phyloP scores from a whole-genome alignment of 106 monocot species.

The Apostasia ramifera region DNA sequence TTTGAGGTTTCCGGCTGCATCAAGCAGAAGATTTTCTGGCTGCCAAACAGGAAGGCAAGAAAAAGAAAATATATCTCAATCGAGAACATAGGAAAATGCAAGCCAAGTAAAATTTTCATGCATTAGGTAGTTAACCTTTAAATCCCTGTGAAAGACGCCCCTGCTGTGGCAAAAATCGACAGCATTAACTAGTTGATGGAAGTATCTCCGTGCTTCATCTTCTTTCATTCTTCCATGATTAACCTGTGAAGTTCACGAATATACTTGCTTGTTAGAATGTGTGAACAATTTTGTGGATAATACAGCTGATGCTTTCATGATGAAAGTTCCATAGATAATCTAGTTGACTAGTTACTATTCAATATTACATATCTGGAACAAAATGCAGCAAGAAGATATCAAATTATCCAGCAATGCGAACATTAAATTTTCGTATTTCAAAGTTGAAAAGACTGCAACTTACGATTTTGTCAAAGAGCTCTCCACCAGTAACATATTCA shows the following conservation, averaged over 20 bases:
- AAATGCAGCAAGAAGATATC: no score
- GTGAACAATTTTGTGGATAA: no score
- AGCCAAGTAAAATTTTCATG: background rate
- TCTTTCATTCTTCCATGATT: constrained; percentile 77
- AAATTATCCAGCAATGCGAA: no score
- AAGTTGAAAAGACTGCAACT: constrained; percentile 7
- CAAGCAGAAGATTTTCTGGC: constrained; percentile 91
- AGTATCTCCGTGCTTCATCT: constrained; percentile 70
- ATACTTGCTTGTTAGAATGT: background rate
- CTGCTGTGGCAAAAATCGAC: constrained; percentile 95
- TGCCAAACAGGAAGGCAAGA: constrained; percentile 20
- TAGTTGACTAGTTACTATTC: no score
- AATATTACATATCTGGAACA: no score
- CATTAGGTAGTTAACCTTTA: constrained; percentile 37
- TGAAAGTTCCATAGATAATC: no score
- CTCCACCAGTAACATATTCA: constrained; percentile 85
- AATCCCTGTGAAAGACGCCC: constrained; percentile 80
- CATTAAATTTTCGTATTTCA: no score
- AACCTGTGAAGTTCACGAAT: constrained; percentile 26
- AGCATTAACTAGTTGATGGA: constrained; percentile 83
- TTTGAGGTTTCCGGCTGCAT: constrained; percentile 64
- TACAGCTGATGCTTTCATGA: no score
- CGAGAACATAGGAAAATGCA: background rate
- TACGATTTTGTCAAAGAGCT: constrained; percentile 92
- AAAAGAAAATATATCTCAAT: background rate